phyloP scores from a whole-genome alignment of 345 rosid genomes.

The Trapa incisa region DNA sequence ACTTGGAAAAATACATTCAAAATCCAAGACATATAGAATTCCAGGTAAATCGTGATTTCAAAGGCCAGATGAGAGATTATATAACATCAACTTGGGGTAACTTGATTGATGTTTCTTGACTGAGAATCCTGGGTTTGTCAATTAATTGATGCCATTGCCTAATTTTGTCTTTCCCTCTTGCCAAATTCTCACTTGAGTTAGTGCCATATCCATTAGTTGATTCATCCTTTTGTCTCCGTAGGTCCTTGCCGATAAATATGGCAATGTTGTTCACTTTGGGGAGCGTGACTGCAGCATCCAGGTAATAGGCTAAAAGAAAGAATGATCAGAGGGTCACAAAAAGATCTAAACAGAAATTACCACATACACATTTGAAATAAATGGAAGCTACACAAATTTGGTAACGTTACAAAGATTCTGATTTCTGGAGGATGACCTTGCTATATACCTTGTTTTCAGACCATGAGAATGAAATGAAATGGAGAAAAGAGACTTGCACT shows the following conservation, averaged over 20 bases:
- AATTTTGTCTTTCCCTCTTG: neutral
- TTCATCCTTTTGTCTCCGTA: conserved; percentile 17
- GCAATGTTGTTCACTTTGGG: conserved; percentile 96
- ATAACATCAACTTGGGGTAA: neutral
- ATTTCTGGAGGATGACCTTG: neutral
- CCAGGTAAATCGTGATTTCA: conserved; percentile 45
- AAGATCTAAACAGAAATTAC: neutral
- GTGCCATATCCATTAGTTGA: too few species aligned
- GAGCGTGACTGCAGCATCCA: conserved; percentile 99
- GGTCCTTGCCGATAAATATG: conserved; percentile 94
- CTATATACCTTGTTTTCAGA: neutral
- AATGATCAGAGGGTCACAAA: neutral
- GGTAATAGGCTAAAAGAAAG: conserved; percentile 27
- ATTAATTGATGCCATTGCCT: neutral
- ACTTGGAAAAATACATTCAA: conserved; percentile 83
- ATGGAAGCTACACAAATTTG: neutral
- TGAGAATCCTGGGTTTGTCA: neutral
- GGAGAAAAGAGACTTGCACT: neutral
- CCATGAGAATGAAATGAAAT: neutral
- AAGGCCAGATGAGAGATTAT: conserved; percentile 2
- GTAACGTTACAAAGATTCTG: neutral
- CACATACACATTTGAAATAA: neutral
- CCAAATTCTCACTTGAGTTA: too few species aligned
- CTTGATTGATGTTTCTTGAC: neutral
- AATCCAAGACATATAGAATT: conserved; percentile 97